Base-by-base conservation (phyloP, 306 rosid species). In the Trichosanthes cucumerina region DNA sequence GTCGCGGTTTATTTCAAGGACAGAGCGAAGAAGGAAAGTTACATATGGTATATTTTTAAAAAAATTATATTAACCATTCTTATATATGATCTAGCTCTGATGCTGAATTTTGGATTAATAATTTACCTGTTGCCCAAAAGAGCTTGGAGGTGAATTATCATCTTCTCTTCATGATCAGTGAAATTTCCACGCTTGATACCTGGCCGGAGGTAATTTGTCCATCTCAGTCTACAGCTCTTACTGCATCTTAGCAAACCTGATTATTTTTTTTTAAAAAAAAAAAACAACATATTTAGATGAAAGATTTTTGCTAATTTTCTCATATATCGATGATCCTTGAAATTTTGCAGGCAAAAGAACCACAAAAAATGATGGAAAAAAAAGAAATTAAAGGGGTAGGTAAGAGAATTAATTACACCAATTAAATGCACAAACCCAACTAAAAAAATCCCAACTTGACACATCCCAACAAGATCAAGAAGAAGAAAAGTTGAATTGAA, bases 131-230 rank as follows among this genome's bases (percentile, higher is more conserved):
- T 90, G 4, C 94, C 92, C 41, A 90, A 50, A 84, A 90, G 94
- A 54, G 94, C 94, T 88, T 90, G 94, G 52, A 90, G 90, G 73
- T 88, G 92, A 75, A 88, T 38, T 3, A 90, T 90, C 90, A 88
- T 88, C 76, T 86, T 86, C 83, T 90, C 94, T 82, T 90, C 94
- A 28, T 86, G 89, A 24, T 88, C 87, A 0, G 86, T 88, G 88
- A 90, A 90, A 72, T 90, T 88, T 12, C 94, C 94, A 50, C 94
- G 81, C 79, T 87, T 90, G 75, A 90, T 90, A 21, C 94, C 94
- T 0, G 94, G 94, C 6, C 94, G 87, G 31, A 90, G 92, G 78
- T 90, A 90, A 63, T 90, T 90, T 0, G 92, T 90, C 94, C 94
- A 90, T 84, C 94, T 52, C 13, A 90, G 90, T 23, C 94, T 82